phyloP scores from a whole-genome alignment of 1,139 yeast species.

The Saccharomycopsis crataegensis region DNA sequence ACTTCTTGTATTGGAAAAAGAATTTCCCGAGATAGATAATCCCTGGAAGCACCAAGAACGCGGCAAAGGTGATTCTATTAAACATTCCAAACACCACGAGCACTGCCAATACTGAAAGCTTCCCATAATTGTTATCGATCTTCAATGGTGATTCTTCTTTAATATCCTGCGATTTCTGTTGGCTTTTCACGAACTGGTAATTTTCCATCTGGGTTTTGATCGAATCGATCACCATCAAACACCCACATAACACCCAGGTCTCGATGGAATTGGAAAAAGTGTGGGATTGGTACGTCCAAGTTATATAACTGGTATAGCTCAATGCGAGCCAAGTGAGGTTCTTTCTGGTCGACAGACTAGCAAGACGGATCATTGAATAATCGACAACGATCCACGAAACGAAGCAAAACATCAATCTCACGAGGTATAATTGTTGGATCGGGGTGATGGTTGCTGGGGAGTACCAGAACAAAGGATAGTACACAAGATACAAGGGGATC shows the following conservation, averaged over 20 bases:
- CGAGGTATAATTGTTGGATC: slow-evolving; percentile 43
- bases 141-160: not conserved
- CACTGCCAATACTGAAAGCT: slow-evolving; percentile 37
- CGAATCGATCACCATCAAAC: slow-evolving; percentile 43
- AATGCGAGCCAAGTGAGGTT: slow-evolving; percentile 53
- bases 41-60: slow-evolving; percentile 61
- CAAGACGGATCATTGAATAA: slow-evolving; percentile 27
- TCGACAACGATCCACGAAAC: slow-evolving; percentile 56
- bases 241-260: slow-evolving; percentile 55
- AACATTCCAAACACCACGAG: slow-evolving; percentile 63
- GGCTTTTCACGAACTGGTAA: slow-evolving; percentile 22
- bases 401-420: slow-evolving; percentile 51
- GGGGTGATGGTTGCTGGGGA: slow-evolving; percentile 27
- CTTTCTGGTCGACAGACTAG: slow-evolving; percentile 40
- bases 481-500: slow-evolving; percentile 58
- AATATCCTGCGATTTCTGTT: slow-evolving; percentile 10
- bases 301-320: slow-evolving; percentile 69
- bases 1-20: slow-evolving; percentile 29
- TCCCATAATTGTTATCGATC: not conserved
- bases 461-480: slow-evolving; percentile 56
- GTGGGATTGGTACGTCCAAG: slow-evolving; percentile 77
- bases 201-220: slow-evolving; percentile 31
- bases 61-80: slow-evolving; percentile 78
- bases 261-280: slow-evolving; percentile 86
- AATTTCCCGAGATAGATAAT: slow-evolving; percentile 33